Conservation (phyloP, 106 monocot species). For the Allium fistulosum region DNA sequence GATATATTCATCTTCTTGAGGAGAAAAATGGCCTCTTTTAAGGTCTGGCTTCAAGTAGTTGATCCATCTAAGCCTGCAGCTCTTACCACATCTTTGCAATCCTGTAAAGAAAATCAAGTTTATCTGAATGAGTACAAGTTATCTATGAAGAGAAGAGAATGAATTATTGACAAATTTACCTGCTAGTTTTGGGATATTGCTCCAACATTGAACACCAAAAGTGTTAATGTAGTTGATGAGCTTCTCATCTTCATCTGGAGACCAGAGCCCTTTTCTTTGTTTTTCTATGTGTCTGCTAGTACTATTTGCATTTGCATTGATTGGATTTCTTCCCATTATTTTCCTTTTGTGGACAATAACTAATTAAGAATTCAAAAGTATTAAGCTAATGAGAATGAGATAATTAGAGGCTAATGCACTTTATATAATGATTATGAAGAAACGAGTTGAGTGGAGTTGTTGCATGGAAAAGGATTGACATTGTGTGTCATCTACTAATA, state of each 20-base stretch:
- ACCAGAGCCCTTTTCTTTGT: constrained; percentile 21
- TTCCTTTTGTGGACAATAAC: not conserved
- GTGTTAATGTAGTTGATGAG: constrained; percentile 53
- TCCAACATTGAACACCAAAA: constrained; percentile 64
- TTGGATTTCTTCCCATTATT: not conserved
- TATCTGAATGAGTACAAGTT: not conserved
- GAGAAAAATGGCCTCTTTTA: constrained; percentile 42
- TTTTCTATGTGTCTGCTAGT: not conserved
- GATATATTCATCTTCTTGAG: constrained; percentile 34
- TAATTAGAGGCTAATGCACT: no score
- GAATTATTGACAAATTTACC: constrained; percentile 12
- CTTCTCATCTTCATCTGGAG: constrained; percentile 52
- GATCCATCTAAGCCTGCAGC: constrained; percentile 65
- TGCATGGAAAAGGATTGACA: no score
- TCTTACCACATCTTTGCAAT: constrained; percentile 71
- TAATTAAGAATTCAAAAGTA: no score
- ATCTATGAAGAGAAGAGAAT: not conserved
- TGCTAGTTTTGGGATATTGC: constrained; percentile 60
- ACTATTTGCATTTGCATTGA: no score
- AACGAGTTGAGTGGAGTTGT: no score
- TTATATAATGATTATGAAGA: no score
- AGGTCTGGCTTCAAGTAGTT: constrained; percentile 58
- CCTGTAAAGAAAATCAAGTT: constrained; percentile 18
- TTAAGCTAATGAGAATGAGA: no score
- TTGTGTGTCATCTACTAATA: no score